These are phyloP conservation scores for Mycena citricolor DNA, from an alignment of 1,284 basidiomycete species.

Conservation along the genomic window DNA sequence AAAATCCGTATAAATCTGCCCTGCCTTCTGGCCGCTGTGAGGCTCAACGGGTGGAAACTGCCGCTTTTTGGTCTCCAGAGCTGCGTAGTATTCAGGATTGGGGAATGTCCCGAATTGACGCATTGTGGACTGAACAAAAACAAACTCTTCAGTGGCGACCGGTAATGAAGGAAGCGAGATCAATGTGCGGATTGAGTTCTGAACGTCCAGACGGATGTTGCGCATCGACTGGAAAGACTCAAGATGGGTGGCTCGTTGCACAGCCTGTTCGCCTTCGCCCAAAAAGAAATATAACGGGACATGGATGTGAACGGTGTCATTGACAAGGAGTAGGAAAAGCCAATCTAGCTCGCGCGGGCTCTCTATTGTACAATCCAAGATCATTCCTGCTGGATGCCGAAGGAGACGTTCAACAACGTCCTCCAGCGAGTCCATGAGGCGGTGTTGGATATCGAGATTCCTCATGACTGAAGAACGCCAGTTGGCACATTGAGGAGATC, in stretches of 20 bases:
- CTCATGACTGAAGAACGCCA: neutral
- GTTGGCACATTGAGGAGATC: neutral
- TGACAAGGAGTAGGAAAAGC: neutral
- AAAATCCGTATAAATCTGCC: neutral
- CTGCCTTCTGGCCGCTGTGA: neutral
- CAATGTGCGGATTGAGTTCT: neutral
- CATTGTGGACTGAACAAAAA: neutral
- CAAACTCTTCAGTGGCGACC: neutral
- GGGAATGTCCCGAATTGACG: neutral
- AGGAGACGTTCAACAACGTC: neutral
- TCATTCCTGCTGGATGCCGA: neutral
- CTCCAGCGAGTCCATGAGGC: slow-evolving; percentile 3
- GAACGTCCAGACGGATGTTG: neutral
- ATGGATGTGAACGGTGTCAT: neutral
- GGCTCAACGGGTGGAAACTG: slow-evolving; percentile 1
- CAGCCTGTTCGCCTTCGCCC: neutral
- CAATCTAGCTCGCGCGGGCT: neutral
- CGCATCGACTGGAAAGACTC: slow-evolving; percentile 1
- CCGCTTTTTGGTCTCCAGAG: neutral
- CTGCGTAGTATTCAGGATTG: slow-evolving; percentile 1
- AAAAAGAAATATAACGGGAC: slow-evolving; percentile 3
- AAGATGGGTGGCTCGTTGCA: neutral
- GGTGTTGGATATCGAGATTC: neutral
- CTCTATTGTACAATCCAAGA: neutral
- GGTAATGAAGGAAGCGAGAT: neutral